Conservation (phyloP, 345 rosid genomes). For the Corchorus olitorius region DNA sequence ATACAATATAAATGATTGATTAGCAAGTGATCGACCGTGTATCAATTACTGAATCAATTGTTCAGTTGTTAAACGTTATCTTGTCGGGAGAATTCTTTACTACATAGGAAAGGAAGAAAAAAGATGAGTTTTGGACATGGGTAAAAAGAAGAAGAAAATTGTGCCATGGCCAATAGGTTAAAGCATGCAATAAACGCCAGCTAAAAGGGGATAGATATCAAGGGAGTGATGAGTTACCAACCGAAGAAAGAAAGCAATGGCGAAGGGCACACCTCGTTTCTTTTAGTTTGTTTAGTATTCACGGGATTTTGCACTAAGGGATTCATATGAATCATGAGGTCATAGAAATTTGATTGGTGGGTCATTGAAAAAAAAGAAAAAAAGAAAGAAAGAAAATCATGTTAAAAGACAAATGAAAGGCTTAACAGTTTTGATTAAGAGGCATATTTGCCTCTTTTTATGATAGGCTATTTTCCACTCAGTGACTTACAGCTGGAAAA, state of each 20-base stretch:
- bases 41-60: too few relatives aligned
- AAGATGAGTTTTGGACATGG: too few relatives aligned
- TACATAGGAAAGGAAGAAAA: too few relatives aligned
- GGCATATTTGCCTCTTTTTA: background rate
- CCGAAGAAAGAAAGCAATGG: background rate
- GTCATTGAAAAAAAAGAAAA: background rate
- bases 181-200: conserved; percentile 16
- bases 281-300: background rate
- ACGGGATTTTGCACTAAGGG: conserved; percentile 12
- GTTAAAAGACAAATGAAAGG: background rate
- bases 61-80: too few relatives aligned
- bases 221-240: conserved; percentile 5
- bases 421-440: background rate
- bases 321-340: conserved; percentile 20
- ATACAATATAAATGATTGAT: too few relatives aligned
- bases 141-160: background rate
- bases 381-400: too few relatives aligned
- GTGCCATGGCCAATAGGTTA: conserved; percentile 5
- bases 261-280: background rate
- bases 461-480: background rate
- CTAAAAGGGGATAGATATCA: background rate
- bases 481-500: conserved; percentile 1
- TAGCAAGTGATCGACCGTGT: too few relatives aligned
- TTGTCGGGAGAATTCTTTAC: too few relatives aligned
- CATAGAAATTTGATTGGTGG: background rate